These are phyloP conservation scores for Aspergillus unguis DNA, from an alignment of 2,329 filamentous ascomycete genomes.

Conservation along the genomic window DNA sequence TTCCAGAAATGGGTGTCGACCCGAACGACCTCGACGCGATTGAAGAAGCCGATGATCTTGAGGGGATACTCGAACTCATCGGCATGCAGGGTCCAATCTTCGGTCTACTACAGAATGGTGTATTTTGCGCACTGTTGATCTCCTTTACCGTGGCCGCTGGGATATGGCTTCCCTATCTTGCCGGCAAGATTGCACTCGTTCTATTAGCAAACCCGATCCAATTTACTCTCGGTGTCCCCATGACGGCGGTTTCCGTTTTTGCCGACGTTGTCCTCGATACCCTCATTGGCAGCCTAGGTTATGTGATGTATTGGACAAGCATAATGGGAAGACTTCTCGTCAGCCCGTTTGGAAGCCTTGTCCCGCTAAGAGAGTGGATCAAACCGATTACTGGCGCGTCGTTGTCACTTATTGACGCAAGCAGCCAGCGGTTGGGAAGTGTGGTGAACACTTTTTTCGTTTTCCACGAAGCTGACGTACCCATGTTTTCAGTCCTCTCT, in stretches of 20 bases:
- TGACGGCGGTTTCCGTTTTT: slow-evolving; percentile 67
- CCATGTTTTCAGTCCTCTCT: slow-evolving; percentile 72
- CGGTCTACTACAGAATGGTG: slow-evolving; percentile 86
- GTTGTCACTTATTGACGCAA: slow-evolving; percentile 42
- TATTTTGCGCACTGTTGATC: slow-evolving; percentile 90
- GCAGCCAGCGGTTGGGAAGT: slow-evolving; percentile 38
- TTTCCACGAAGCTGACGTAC: slow-evolving; percentile 59
- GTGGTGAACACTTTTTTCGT: slow-evolving; percentile 39
- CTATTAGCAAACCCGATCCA: slow-evolving; percentile 72
- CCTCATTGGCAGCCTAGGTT: slow-evolving; percentile 62
- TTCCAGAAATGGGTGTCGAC: slow-evolving; percentile 62
- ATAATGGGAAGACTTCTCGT: slow-evolving; percentile 33
- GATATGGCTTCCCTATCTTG: slow-evolving; percentile 87
- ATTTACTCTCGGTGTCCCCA: slow-evolving; percentile 63
- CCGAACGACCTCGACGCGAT: slow-evolving; percentile 55
- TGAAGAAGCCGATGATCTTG: slow-evolving; percentile 83
- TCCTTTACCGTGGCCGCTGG: slow-evolving; percentile 80
- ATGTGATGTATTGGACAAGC: slow-evolving; percentile 41
- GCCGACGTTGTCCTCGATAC: slow-evolving; percentile 79
- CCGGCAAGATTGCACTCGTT: slow-evolving; percentile 79
- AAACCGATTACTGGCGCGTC: slow-evolving; percentile 41
- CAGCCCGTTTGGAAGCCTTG: slow-evolving; percentile 31
- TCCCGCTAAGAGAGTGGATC: slow-evolving; percentile 36
- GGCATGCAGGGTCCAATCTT: slow-evolving; percentile 92
- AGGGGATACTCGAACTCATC: slow-evolving; percentile 92